Base-by-base conservation (phyloP, 345 rosid species). In the Pugionium dolabratum region DNA sequence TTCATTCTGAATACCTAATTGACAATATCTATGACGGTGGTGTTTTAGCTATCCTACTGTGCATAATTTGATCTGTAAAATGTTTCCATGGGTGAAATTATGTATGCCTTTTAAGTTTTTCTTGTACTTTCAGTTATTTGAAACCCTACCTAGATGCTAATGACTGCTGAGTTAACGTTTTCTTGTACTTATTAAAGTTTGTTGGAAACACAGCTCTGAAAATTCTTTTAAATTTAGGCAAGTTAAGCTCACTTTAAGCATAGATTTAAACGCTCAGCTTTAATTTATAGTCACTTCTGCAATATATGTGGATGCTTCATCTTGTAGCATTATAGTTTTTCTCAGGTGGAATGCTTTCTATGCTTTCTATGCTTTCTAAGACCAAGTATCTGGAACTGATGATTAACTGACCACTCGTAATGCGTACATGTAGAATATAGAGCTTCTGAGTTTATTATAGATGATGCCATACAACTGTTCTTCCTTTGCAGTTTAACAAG, bases 401-500 rank as follows among this genome's bases (percentile, higher is more conserved):
- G 45, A 52, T 59, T 32, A 50, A 3, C 29, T 59, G 50, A n/a
- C 37, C 25, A 27, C 39, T 42, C 6, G 3, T 69, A 3, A 49
- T 53, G 5, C 61, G 1, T 41, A 27, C 42, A 36, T 63, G 51
- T 47, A 25, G 26, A 57, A 1, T 33, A 40, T 40, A 45, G 18
- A 37, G 55, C 48, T 45, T 46, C 37, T 54, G 58, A 71, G 28
- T 41, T 33, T 71, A 40, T 26, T 40, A 46, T 30, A 29, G 57
- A 48, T 28, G 49, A 47, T 58, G 31, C 27, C 26, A 33, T 64
- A 65, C 34, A 51, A 44, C 37, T 51, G 41, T 40, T 62, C 34
- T 61, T 68, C 37, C 75, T 68, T 75, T 75, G 83, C 93, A 94
- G 99, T 73, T 87, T 57, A 87, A 87, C 76, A 84, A 94, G 64